phyloP scores from a whole-genome alignment of 805 yeast genomes.

The Yarrowia deformans region DNA sequence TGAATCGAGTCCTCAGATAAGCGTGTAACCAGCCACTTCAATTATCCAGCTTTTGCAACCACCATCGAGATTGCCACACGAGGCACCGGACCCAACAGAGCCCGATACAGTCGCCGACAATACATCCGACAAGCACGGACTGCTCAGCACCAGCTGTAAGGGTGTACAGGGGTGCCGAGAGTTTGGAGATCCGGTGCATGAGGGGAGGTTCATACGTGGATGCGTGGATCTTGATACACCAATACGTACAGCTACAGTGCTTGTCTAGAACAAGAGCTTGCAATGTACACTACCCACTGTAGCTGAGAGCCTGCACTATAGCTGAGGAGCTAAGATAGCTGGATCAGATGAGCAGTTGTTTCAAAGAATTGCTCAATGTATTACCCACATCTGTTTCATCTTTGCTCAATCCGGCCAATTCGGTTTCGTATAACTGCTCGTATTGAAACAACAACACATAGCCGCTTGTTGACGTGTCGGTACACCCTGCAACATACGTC shows the following conservation, averaged over 20 bases:
- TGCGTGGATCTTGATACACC: background rate
- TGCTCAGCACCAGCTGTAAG: background rate
- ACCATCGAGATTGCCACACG: too few species aligned
- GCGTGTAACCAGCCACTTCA: too few species aligned
- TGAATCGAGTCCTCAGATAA: too few species aligned
- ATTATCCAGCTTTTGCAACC: too few species aligned
- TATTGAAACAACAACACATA: background rate
- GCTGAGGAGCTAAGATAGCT: too few species aligned
- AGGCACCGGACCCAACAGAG: background rate
- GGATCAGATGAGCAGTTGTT: too few species aligned
- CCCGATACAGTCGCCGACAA: background rate
- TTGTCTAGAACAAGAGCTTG: too few species aligned
- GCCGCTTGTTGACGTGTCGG: background rate
- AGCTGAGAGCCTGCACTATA: too few species aligned
- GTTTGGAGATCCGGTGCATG: constrained; percentile 5
- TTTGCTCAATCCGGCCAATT: background rate
- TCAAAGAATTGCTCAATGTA: too few species aligned
- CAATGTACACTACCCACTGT: too few species aligned
- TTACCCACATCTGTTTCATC: background rate
- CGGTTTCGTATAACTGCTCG: background rate
- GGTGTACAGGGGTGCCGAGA: background rate
- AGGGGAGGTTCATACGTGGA: background rate
- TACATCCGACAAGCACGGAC: background rate
- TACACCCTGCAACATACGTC: too few species aligned
- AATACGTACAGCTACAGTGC: too few species aligned